A percentile compares a stretch with the other conserved stretches of the same genome.
Conservation (phyloP, 306 rosid species). For the Vigna hirtella region DNA sequence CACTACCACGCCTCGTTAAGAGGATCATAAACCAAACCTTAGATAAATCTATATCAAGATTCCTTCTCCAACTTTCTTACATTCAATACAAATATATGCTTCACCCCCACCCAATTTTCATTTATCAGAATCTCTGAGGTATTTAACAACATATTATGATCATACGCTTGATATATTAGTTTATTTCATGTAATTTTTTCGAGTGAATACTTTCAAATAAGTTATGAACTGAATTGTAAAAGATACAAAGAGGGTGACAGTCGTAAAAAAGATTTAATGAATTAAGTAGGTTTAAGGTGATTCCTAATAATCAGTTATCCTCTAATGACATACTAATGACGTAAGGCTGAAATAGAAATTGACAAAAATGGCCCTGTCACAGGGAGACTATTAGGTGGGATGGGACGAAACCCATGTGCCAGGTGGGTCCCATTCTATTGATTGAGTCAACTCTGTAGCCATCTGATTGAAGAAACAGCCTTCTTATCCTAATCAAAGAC, state of each 20-base stretch:
- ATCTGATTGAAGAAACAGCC: conserved; percentile 3
- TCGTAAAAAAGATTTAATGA: neutral
- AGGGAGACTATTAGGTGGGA: neutral
- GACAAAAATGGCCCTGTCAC: neutral
- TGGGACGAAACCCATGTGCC: conserved; percentile 17
- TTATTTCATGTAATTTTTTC: neutral
- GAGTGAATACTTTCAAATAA: too few relatives aligned
- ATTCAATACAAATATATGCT: too few relatives aligned
- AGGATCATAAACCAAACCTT: too few relatives aligned
- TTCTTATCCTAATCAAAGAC: neutral
- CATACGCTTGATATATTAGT: neutral
- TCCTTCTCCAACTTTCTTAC: too few relatives aligned
- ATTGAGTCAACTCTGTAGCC: conserved; percentile 46
- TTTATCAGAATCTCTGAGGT: too few relatives aligned
- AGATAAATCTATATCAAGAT: too few relatives aligned
- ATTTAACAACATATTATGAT: neutral
- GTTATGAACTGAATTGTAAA: too few relatives aligned
- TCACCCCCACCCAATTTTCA: too few relatives aligned
- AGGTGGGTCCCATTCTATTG: conserved; percentile 29
- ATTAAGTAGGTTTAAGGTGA: neutral
- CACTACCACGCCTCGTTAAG: too few relatives aligned
- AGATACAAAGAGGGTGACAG: too few relatives aligned
- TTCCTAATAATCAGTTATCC: too few relatives aligned
- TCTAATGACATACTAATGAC: conserved; percentile 49
- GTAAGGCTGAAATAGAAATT: conserved; percentile 44